Evolutionary conservation across 352 stramenopile species (phyloP).

Genomic region (Pythium pyrilobum): DNA sequence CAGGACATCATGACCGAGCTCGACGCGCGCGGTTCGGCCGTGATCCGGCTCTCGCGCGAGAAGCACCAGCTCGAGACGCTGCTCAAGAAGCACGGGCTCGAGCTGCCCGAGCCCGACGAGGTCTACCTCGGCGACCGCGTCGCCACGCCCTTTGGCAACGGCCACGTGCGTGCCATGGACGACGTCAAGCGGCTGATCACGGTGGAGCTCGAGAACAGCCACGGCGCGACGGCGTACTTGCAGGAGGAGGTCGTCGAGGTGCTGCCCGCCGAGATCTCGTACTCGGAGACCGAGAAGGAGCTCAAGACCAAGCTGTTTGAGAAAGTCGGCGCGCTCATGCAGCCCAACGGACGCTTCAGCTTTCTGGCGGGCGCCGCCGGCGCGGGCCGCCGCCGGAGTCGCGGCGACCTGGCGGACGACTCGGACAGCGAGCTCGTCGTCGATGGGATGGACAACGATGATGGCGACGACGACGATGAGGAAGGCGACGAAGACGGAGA

Average conservation of each 20-base stretch:
- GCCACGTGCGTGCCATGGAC: constrained; percentile 35
- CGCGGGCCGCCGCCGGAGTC: constrained; percentile 10
- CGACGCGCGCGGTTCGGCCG: constrained; percentile 41
- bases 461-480: constrained; percentile 25
- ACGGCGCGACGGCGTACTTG: constrained; percentile 37
- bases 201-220: constrained; percentile 32
- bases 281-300: constrained; percentile 43
- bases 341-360: constrained; percentile 40
- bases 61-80: constrained; percentile 55
- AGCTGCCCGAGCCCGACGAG: constrained; percentile 54
- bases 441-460: constrained; percentile 15
- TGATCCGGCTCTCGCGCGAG: constrained; percentile 57
- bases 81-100: constrained; percentile 32
- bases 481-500: constrained; percentile 31
- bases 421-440: constrained; percentile 20
- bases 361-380: constrained; percentile 20
- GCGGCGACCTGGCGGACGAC: constrained; percentile 9
- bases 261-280: constrained; percentile 43
- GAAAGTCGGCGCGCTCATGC: constrained; percentile 55
- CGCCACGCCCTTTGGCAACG: constrained; percentile 36
- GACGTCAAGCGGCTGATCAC: constrained; percentile 36
- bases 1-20: constrained; percentile 83
- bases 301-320: constrained; percentile 66
- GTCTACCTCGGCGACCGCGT: constrained; percentile 61
- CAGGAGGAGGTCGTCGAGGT: constrained; percentile 58